Conservation (phyloP, 176 grass and related monocot genomes). For the Elymus sibiricus region DNA sequence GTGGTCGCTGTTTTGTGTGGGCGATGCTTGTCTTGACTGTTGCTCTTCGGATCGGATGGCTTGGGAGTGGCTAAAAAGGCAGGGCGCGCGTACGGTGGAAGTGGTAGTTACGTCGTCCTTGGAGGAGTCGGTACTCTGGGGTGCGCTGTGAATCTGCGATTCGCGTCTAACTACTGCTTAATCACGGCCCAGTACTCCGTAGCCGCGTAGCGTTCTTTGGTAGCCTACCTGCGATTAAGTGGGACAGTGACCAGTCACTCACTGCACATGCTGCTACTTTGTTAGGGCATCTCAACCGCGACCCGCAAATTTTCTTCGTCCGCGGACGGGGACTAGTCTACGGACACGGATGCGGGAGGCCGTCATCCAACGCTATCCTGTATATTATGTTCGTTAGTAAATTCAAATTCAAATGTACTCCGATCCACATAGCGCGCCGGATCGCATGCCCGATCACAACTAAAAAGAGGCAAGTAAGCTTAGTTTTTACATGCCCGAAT, state of each 20-base stretch:
- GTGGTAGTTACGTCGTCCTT: constrained; percentile 22
- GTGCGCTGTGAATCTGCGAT: background rate
- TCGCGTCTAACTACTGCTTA: background rate
- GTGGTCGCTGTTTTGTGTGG: constrained; percentile 40
- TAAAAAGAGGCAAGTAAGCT: too few relatives aligned
- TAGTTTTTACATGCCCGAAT: too few relatives aligned
- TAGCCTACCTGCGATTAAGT: background rate
- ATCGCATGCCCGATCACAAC: too few relatives aligned
- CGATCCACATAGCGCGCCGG: too few relatives aligned
- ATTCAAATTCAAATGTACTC: too few relatives aligned
- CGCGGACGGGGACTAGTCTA: too few relatives aligned
- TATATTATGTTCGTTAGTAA: too few relatives aligned
- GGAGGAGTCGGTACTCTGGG: background rate
- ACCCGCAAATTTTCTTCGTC: too few relatives aligned
- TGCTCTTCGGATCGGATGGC: constrained; percentile 28
- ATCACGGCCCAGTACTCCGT: background rate
- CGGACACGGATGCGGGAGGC: too few relatives aligned
- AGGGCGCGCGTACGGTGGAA: background rate
- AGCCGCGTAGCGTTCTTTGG: background rate
- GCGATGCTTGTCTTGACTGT: background rate
- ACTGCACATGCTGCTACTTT: background rate
- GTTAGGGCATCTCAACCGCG: too few relatives aligned
- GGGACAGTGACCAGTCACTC: background rate
- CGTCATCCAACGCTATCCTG: too few relatives aligned
- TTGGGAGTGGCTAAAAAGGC: constrained; percentile 16